Evolutionary conservation across 2,329 filamentous ascomycete species (phyloP).

Genomic region (Colletotrichum echinochloae): DNA sequence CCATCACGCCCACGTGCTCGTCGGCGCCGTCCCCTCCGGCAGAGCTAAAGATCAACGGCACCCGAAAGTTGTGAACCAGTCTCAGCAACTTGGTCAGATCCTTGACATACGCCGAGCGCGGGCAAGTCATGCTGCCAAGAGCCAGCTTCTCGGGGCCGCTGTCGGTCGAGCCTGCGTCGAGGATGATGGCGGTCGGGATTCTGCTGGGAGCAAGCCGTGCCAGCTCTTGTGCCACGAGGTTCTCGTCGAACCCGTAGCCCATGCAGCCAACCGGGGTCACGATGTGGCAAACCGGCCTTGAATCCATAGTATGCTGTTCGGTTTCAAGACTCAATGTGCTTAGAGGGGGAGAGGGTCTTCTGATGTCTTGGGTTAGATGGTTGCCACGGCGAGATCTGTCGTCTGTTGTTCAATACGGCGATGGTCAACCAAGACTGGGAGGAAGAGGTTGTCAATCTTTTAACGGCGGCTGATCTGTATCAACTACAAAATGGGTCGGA

Average conservation of each 20-base stretch:
- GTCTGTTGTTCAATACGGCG: not conserved
- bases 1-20: constrained; percentile 55
- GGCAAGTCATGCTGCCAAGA: constrained; percentile 54
- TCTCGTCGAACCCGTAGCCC: constrained; percentile 59
- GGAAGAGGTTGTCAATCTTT: no score
- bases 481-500: not conserved
- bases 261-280: constrained; percentile 62
- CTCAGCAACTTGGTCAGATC: constrained; percentile 56
- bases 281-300: constrained; percentile 51
- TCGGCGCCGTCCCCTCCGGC: constrained; percentile 62
- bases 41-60: constrained; percentile 58
- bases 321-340: not conserved
- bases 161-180: constrained; percentile 53
- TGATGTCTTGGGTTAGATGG: not conserved
- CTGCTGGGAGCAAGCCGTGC: constrained; percentile 45
- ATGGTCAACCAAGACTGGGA: no score
- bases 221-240: constrained; percentile 45
- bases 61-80: constrained; percentile 48
- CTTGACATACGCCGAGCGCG: constrained; percentile 53
- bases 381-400: not conserved
- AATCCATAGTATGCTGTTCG: not conserved
- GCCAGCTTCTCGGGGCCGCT: constrained; percentile 56
- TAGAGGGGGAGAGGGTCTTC: no score
- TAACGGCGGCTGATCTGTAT: not conserved
- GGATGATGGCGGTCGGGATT: constrained; percentile 50